These are phyloP conservation scores for Suhomyces atakaporum DNA, from an alignment of 1,139 yeast genomes.

Conservation along the genomic window DNA sequence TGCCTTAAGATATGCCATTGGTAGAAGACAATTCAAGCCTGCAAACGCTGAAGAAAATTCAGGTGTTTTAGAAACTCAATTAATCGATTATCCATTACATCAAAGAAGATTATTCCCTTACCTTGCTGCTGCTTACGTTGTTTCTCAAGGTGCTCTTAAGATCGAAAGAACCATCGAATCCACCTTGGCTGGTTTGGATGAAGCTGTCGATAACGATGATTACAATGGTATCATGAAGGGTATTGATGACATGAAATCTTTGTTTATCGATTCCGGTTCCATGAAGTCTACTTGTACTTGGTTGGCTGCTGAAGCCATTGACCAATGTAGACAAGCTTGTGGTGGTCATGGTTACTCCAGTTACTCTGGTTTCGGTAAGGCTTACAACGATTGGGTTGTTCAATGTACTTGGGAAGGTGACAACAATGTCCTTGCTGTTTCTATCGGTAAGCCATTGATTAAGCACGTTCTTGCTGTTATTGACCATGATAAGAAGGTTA, in stretches of 20 bases:
- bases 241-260: constrained; percentile 44
- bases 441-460: constrained; percentile 49
- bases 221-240: constrained; percentile 37
- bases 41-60: constrained; percentile 22
- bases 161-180: constrained; percentile 33
- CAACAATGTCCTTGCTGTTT: constrained; percentile 49
- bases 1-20: constrained; percentile 48
- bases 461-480: constrained; percentile 36
- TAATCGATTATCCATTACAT: constrained; percentile 50
- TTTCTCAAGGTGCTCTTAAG: constrained; percentile 44
- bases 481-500: constrained; percentile 35
- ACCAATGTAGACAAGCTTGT: constrained; percentile 52
- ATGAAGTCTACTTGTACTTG: constrained; percentile 52
- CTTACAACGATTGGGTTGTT: constrained; percentile 52
- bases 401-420: constrained; percentile 60
- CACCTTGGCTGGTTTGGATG: constrained; percentile 35
- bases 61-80: constrained; percentile 29
- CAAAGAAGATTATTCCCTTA: constrained; percentile 48
- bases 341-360: constrained; percentile 56
- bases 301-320: constrained; percentile 50
- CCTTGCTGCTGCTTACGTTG: constrained; percentile 46
- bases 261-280: constrained; percentile 50
- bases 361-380: constrained; percentile 50
- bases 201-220: constrained; percentile 39
- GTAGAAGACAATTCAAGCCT: constrained; percentile 47